phyloP scores from a whole-genome alignment of 2,329 filamentous ascomycete genomes.

The Teratosphaeria gauchensis region DNA sequence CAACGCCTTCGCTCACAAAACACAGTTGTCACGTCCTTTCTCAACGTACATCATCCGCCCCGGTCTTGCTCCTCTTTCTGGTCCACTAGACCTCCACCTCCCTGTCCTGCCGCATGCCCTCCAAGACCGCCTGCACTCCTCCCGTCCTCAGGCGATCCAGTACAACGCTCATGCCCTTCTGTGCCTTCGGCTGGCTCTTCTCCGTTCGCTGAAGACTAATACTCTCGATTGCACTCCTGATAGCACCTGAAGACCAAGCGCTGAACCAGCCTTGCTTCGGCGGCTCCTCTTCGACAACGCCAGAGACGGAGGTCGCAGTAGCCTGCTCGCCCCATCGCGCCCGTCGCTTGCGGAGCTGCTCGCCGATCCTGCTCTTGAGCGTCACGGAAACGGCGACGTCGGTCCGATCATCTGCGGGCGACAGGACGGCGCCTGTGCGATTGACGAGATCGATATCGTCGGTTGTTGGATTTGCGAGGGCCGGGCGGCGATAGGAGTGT shows the following conservation, averaged over 20 bases:
- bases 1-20: slow-evolving; percentile 7
- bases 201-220: slow-evolving; percentile 69
- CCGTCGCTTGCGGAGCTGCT: slow-evolving; percentile 51
- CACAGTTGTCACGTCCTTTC: neutral
- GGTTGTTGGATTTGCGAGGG: slow-evolving; percentile 5
- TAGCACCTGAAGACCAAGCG: slow-evolving; percentile 58
- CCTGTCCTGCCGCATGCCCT: slow-evolving; percentile 56
- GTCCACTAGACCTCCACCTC: slow-evolving; percentile 14
- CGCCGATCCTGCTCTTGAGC: slow-evolving; percentile 62
- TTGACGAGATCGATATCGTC: neutral
- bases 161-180: slow-evolving; percentile 74
- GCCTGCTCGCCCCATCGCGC: slow-evolving; percentile 29
- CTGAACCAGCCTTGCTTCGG: slow-evolving; percentile 48
- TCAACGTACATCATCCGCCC: neutral
- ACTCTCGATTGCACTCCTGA: slow-evolving; percentile 70
- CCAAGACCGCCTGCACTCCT: slow-evolving; percentile 59
- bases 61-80: neutral
- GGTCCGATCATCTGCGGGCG: slow-evolving; percentile 36
- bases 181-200: slow-evolving; percentile 68
- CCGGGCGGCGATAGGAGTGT: slow-evolving; percentile 55
- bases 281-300: slow-evolving; percentile 36
- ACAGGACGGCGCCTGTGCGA: slow-evolving; percentile 10
- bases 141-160: slow-evolving; percentile 60
- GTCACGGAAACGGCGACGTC: slow-evolving; percentile 65
- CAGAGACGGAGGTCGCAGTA: slow-evolving; percentile 30